Evolutionary conservation across 331 rosid genomes (phyloP), one percentile per base, ranked within the genome.

Genomic region (Malus hybrid): DNA sequence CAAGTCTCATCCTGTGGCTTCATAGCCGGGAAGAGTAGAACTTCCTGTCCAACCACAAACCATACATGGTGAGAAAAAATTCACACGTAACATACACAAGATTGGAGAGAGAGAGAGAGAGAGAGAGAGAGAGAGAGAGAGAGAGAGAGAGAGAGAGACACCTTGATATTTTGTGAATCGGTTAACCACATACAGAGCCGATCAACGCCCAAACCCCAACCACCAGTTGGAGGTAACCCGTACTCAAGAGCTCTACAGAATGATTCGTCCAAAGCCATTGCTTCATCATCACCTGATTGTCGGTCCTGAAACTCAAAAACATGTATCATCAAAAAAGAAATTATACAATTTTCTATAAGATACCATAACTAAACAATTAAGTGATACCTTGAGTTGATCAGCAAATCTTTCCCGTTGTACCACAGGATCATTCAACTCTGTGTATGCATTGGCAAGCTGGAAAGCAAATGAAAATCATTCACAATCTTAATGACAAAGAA

Each of bases 221-320:
- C 89, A 48, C 80, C 83, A 19, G 87, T 83, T 16, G 99, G 99
- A 8, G 99, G 99, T 83, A 95, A 82, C 13, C 99, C 97, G 71
- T 95, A 95, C 83, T 95, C 99, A 27, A 95, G 91, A 67, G 99
- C 97, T 0, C 84, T 90, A 78, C 96, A 90, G 80, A 95, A 95
- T 32, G 97, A 88, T 79, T 95, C 97, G 65, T 95, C 99, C 55
- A 92, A 73, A 20, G 96, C 93, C 97, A 92, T 92, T 42, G 99
- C 97, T 81, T 95, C 99, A 70, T 95, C 99, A 63, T 95, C 99
- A 22, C 99, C 99, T 0, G 97, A 90, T 71, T 90, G 96, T 65
- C 97, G 90, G 76, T 92, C 99, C 99, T 95, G 83, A 39, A 60
- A 39, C 71, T 29, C 32, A 44, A 84, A 69, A 39, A 39, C 12